Evolutionary conservation across 805 yeast species (phyloP).

Genomic region (Yarrowia porcina): DNA sequence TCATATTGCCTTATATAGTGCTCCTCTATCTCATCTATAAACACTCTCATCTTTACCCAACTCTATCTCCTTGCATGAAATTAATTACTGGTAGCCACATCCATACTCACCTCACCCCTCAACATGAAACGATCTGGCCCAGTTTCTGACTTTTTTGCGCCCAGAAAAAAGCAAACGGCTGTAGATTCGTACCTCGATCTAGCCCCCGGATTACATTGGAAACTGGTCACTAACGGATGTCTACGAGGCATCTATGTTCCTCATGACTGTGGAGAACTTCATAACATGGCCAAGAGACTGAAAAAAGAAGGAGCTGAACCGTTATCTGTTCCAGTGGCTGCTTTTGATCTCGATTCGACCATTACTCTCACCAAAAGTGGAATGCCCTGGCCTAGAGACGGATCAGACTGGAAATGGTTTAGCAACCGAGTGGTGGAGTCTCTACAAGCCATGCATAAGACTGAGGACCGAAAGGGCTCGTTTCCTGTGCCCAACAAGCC

Average conservation of each 20-base stretch:
- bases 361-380: conserved; percentile 66
- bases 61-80: not conserved
- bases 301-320: not conserved
- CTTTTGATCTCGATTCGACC: conserved; percentile 86
- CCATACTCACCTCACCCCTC: not conserved
- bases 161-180: not conserved
- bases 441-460: conserved; percentile 25
- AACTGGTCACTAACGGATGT: conserved; percentile 20
- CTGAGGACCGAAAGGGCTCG: not conserved
- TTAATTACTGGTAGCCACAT: not conserved
- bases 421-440: conserved; percentile 27
- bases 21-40: too few relatives aligned
- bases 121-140: conserved; percentile 1
- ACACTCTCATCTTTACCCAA: not conserved
- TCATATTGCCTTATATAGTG: too few relatives aligned
- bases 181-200: not conserved
- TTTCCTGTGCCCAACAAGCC: conserved; percentile 30
- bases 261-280: not conserved
- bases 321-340: conserved; percentile 43
- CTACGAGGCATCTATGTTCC: conserved; percentile 16
- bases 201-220: conserved; percentile 11
- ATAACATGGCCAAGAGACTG: not conserved
- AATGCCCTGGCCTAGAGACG: conserved; percentile 51
- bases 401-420: conserved; percentile 75
- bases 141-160: conserved; percentile 16